These are phyloP conservation scores for Cubamyces lactineus DNA, from an alignment of 768 basidiomycete species.

Conservation along the genomic window DNA sequence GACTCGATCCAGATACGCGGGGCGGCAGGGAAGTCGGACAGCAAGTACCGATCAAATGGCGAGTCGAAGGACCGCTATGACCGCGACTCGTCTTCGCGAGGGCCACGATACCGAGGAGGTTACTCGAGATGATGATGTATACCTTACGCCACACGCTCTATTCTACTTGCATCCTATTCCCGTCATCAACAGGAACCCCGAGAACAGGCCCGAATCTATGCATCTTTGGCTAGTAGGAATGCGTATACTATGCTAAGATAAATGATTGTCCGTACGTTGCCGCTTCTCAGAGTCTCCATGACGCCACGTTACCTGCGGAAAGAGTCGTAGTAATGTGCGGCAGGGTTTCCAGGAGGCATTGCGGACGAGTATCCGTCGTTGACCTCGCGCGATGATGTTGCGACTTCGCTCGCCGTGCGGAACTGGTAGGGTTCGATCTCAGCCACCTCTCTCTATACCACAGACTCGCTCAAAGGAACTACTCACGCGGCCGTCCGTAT, in stretches of 20 bases:
- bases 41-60: conserved; percentile 21
- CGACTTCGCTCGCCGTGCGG: neutral
- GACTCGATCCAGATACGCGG: conserved; percentile 32
- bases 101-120: conserved; percentile 38
- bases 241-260: no score
- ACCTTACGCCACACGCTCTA: neutral
- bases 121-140: conserved; percentile 33
- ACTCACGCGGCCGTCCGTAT: conserved; percentile 13
- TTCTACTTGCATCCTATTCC: neutral
- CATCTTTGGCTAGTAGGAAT: no score
- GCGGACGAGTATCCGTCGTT: neutral
- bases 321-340: conserved; percentile 7
- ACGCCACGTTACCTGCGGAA: conserved; percentile 1
- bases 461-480: no score
- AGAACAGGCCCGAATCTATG: no score
- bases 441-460: neutral
- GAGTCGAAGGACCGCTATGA: conserved; percentile 17
- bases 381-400: neutral
- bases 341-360: neutral
- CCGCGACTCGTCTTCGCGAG: conserved; percentile 25
- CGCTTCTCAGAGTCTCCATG: neutral
- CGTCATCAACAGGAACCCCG: no score
- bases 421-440: neutral
- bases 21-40: conserved; percentile 26
- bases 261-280: no score